Percentiles rank a stretch among this genome's conserved stretches.
Evolutionary conservation across 2,329 filamentous ascomycete genomes (phyloP).

Genomic region (Fusarium newnesense): DNA sequence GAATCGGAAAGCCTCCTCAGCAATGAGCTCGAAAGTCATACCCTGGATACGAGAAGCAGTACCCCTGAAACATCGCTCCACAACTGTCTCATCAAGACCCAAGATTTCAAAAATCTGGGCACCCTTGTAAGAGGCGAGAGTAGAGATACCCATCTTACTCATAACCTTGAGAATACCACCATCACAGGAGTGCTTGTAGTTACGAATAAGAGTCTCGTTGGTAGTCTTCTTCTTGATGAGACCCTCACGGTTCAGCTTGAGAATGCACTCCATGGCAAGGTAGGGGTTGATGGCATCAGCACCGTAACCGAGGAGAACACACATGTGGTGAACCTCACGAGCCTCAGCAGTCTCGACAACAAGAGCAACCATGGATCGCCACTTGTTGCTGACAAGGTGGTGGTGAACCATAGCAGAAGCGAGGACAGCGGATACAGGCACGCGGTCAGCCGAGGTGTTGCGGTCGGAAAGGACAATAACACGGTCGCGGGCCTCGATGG

Average conservation of each 20-base stretch:
- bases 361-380: constrained; percentile 88
- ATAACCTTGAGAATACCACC: constrained; percentile 98
- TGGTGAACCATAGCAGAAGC: constrained; percentile 96
- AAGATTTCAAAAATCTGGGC: constrained; percentile 98
- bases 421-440: constrained; percentile 85
- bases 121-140: constrained; percentile 94
- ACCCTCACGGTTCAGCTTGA: constrained; percentile 95
- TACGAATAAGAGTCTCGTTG: constrained; percentile 85
- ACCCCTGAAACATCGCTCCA: constrained; percentile 94
- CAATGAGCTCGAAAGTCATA: constrained; percentile 92
- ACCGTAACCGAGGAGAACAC: constrained; percentile 95
- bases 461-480: constrained; percentile 91
- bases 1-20: constrained; percentile 92
- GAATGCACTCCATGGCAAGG: constrained; percentile 93
- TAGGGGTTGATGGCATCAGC: constrained; percentile 95
- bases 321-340: constrained; percentile 98
- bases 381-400: constrained; percentile 94
- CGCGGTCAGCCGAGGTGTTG: constrained; percentile 82
- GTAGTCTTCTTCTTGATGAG: constrained; percentile 90
- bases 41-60: constrained; percentile 95
- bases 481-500: constrained; percentile 84
- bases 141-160: constrained; percentile 99
- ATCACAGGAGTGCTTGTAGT: constrained; percentile 97
- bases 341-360: constrained; percentile 94
- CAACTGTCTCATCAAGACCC: constrained; percentile 89